Conservation (phyloP, 2,329 filamentous ascomycete species). For the Biscogniauxia sp. region DNA sequence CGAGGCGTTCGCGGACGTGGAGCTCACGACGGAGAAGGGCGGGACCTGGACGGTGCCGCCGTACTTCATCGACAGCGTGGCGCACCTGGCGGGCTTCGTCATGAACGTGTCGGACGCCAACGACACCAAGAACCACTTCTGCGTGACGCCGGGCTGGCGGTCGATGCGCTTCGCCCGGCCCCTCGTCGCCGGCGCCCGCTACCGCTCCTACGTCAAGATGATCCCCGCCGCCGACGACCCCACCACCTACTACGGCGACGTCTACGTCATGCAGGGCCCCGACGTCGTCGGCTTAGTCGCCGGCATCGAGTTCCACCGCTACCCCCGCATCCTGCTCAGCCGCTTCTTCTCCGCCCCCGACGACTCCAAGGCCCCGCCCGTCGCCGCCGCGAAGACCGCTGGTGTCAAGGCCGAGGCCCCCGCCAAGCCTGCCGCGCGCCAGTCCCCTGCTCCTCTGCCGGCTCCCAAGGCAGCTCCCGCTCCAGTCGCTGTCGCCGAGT, state of each 20-base stretch:
- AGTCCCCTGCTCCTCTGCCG: too few species aligned
- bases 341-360: slow-evolving; percentile 40
- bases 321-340: slow-evolving; percentile 36
- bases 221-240: slow-evolving; percentile 29
- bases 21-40: slow-evolving; percentile 23
- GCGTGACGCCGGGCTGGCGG: slow-evolving; percentile 38
- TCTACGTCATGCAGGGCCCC: slow-evolving; percentile 35
- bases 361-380: not conserved
- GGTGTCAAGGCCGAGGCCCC: too few species aligned
- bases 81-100: slow-evolving; percentile 39
- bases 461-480: too few species aligned
- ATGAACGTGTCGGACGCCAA: slow-evolving; percentile 38
- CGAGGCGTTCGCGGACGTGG: slow-evolving; percentile 36
- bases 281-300: slow-evolving; percentile 33
- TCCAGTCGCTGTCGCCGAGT: slow-evolving; percentile 29
- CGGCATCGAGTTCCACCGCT: slow-evolving; percentile 37
- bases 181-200: slow-evolving; percentile 30
- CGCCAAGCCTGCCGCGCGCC: not conserved
- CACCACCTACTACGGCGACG: slow-evolving; percentile 32
- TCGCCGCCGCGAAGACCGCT: too few species aligned
- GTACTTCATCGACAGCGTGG: slow-evolving; percentile 38
- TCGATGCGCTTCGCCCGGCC: slow-evolving; percentile 32
- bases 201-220: slow-evolving; percentile 40
- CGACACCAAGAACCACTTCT: slow-evolving; percentile 33
- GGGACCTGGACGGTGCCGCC: slow-evolving; percentile 40